phyloP scores from a whole-genome alignment of 1,284 basidiomycete genomes.

The Rhodotorula sp. region DNA sequence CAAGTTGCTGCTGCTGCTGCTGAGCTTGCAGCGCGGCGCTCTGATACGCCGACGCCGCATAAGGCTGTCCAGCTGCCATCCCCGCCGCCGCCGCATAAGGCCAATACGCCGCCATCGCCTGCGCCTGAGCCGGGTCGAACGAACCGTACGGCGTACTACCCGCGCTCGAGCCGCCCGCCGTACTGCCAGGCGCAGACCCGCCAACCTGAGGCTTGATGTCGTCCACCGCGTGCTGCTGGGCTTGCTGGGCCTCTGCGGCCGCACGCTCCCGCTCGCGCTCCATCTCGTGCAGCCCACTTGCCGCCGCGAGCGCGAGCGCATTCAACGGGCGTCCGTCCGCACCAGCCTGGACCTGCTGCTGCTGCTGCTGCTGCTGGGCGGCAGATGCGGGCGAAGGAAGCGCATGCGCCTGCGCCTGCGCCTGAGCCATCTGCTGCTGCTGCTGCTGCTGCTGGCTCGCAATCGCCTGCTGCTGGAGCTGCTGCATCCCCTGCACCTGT shows the following conservation, averaged over 20 bases:
- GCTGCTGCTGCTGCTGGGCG: not conserved
- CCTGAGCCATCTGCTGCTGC: constrained; percentile 17
- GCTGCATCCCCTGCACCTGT: constrained; percentile 11
- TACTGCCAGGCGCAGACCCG: not conserved
- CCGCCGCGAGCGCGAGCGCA: constrained; percentile 38
- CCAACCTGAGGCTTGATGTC: not conserved
- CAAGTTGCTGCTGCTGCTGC: not conserved
- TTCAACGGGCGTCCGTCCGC: constrained; percentile 30
- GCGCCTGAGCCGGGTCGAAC: constrained; percentile 28
- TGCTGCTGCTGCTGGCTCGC: constrained; percentile 12
- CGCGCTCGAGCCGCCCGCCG: constrained; percentile 15
- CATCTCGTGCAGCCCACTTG: constrained; percentile 41
- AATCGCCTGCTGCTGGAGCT: constrained; percentile 7
- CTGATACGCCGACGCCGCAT: constrained; percentile 2
- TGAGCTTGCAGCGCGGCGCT: not conserved
- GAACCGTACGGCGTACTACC: constrained; percentile 32
- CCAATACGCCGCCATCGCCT: constrained; percentile 11
- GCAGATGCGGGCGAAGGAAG: not conserved
- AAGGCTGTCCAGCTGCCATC: not conserved
- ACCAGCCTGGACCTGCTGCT: constrained; percentile 1
- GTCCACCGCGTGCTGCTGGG: constrained; percentile 1
- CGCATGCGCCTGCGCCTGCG: not conserved
- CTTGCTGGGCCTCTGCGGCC: not conserved
- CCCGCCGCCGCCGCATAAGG: constrained; percentile 2
- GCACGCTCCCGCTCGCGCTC: constrained; percentile 33